A percentile compares a stretch with the other conserved stretches of the same genome.
These are phyloP conservation scores for Aspergillus sp. DNA, from an alignment of 2,329 filamentous ascomycete species.

Conservation along the genomic window DNA sequence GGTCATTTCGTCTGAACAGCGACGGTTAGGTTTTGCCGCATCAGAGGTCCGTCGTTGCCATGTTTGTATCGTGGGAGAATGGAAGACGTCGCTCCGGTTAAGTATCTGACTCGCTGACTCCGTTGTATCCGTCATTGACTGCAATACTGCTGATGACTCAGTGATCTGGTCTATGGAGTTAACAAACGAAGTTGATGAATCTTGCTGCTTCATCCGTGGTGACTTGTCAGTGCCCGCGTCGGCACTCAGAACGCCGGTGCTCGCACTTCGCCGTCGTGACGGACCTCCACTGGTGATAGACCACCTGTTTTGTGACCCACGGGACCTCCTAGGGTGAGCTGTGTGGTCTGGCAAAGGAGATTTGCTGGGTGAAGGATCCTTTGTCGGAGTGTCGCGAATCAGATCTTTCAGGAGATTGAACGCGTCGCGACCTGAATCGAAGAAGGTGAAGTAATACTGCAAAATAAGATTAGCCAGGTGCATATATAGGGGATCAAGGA, in stretches of 20 bases:
- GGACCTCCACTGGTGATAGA: conserved; percentile 22
- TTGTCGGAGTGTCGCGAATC: conserved; percentile 62
- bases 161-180: conserved; percentile 73
- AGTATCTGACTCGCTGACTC: conserved; percentile 91
- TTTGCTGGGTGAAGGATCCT: conserved; percentile 34
- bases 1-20: conserved; percentile 38
- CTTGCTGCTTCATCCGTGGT: conserved; percentile 55
- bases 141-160: conserved; percentile 68
- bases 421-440: conserved; percentile 79
- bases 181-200: conserved; percentile 72
- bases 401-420: conserved; percentile 74
- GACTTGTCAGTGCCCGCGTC: conserved; percentile 53
- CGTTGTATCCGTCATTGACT: conserved; percentile 69
- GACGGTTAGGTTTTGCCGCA: conserved; percentile 26
- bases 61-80: conserved; percentile 66
- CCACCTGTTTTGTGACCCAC: conserved; percentile 20
- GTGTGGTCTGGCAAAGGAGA: conserved; percentile 18
- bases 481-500: not conserved
- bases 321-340: conserved; percentile 17
- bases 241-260: conserved; percentile 55
- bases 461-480: conserved; percentile 16
- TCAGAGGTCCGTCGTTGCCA: conserved; percentile 30
- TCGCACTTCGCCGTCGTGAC: conserved; percentile 59
- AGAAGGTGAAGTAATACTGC: conserved; percentile 96
- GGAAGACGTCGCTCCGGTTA: conserved; percentile 82